Base-by-base conservation (phyloP, 148 eudicot species). In the Chenopodium berlandieri region DNA sequence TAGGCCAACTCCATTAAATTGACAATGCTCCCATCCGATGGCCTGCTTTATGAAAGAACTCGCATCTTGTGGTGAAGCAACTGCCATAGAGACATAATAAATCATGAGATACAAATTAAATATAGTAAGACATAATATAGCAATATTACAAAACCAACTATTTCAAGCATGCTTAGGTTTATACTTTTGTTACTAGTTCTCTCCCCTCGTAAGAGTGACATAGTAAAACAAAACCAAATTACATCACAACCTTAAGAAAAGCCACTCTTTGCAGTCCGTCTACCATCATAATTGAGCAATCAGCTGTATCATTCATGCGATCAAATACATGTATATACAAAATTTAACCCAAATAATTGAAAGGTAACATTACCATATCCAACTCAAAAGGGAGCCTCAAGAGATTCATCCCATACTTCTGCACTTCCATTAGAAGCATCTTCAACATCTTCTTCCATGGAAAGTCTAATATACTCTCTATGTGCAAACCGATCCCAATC, bases 401-500 rank as follows among this genome's bases (percentile, higher is more conserved):
- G 92, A 79, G 98, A 93, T 87, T 95, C 98, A 84, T 95, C 98
- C 98, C 98, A 95, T 52, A 92, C 94, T 89, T 95, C 97, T 46
- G 94, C 98, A 89, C 98, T 95, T 80, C 98, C 98, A 83, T 92
- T 95, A 25, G 98, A 93, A 81, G 93, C 97, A 86, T 95, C 98
- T 84, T 95, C 98, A 80, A 92, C 98, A 86, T 95, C 98, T 85
- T 95, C 98, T 89, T 95, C 98, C 98, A 95, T 95, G 14, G 98
- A 95, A 71, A 95, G 94, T 88, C 97, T 91, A 76, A 95, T 95
- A 82, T 95, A 95, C 86, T 95, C 98, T 81, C 98, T 87, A 81
- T 95, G 98, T 46, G 98, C 98, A 87, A 93, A 95, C 67, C 98
- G 97, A 83, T 95, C 98, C 98, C 98, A 95, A 62, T 95, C 98